Evolutionary conservation across 2,329 filamentous ascomycete genomes (phyloP), one percentile per base, ranked within the genome.

Genomic region (Paraconiothyrium brasiliense): DNA sequence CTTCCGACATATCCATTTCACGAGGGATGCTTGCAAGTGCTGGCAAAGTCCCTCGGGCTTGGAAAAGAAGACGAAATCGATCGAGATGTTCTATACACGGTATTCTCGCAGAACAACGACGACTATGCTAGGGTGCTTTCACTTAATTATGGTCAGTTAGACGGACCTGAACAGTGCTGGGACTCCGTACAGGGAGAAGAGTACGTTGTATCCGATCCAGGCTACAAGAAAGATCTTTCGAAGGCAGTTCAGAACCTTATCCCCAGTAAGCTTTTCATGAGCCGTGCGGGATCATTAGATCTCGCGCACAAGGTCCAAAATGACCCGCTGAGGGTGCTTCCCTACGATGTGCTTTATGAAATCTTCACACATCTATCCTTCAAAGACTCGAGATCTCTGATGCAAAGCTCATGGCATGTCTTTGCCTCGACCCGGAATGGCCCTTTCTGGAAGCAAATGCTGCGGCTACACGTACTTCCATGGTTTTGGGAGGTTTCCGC

Each of bases 1-100:
- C 41, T 49, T 1, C 32, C 34, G 6, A 58, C 57, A 13, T 71
- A 61, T 50, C 69, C 68, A 3, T 69, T 72, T 24, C 70, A 72
- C 51, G 61, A 67, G 30, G 59, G 59, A 1, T 73, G 71, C 32
- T 67, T 63, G 50, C 46, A 62, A 10, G 46, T 72, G 34, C 63
- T 73, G 1, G 61, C 64, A 8, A 58, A 54, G 27, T 56, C 43
- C 16, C n/a, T 71, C 3, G 35, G 32, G 10, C 67, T 64, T 8
- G 27, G 50, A 0, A 50, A 63, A 11, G 22, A 35, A 4, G 44
- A 32, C 0, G 51, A 49, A 8, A 60, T 72, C 11, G 46, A 70
- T 20, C 68, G 62, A 43, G 61, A 72, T 16, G 32, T 60, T 1
- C 48, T 72, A n/a, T 65, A 67, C 20, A 9, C 20, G 35, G 8